These are phyloP conservation scores for Agrocybe pediades DNA, from an alignment of 768 basidiomycete genomes.

Conservation along the genomic window DNA sequence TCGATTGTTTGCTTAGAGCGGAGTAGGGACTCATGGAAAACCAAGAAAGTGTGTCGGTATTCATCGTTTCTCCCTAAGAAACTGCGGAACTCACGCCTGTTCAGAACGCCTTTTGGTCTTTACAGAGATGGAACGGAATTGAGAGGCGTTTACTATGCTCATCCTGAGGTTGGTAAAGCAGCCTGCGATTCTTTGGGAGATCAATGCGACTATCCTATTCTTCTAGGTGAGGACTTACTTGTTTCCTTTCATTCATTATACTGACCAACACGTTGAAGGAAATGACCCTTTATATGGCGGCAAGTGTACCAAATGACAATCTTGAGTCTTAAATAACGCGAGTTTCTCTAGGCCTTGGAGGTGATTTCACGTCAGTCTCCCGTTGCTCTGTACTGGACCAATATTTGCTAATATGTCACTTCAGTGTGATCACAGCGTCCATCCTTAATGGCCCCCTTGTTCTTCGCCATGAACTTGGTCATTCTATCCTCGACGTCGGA, in stretches of 20 bases:
- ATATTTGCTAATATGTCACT: not conserved
- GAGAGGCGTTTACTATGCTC: conserved; percentile 69
- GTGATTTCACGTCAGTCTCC: conserved; percentile 68
- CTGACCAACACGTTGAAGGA: conserved; percentile 38
- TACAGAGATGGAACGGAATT: conserved; percentile 81
- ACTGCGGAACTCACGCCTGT: not conserved
- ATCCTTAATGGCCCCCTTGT: conserved; percentile 73
- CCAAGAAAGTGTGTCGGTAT: conserved; percentile 66
- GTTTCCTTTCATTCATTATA: not conserved
- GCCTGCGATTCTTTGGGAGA: conserved; percentile 65
- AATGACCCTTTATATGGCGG: conserved; percentile 84
- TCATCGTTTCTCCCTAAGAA: not conserved
- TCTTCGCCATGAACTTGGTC: conserved; percentile 78
- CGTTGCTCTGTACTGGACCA: not conserved
- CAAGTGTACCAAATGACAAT: conserved; percentile 27
- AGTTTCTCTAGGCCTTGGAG: conserved; percentile 59
- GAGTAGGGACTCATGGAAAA: conserved; percentile 62
- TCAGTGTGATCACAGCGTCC: conserved; percentile 76
- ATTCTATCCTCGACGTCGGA: conserved; percentile 77
- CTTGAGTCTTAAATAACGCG: not conserved
- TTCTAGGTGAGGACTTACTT: conserved; percentile 53
- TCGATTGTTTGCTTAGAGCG: conserved; percentile 48
- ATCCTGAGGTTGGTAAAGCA: conserved; percentile 66
- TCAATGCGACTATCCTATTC: conserved; percentile 74
- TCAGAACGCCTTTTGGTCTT: conserved; percentile 72